phyloP scores from a whole-genome alignment of 306 rosid genomes.

The Herpetospermum pedunculosum region DNA sequence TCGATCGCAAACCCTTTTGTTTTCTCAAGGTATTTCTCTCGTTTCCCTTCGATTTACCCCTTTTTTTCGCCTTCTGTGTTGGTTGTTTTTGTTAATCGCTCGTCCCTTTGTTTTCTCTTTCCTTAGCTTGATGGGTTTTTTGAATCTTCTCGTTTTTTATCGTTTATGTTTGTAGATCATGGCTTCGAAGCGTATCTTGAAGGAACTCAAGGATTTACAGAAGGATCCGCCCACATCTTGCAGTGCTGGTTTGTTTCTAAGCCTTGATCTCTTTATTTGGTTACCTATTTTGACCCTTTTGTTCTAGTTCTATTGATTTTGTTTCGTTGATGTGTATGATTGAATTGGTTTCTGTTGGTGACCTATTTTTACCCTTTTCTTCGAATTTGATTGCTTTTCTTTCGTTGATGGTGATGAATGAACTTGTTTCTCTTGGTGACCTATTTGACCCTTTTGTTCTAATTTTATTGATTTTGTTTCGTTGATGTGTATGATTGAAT shows the following conservation, averaged over 20 bases:
- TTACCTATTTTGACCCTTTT: background rate
- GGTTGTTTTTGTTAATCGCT: background rate
- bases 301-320: background rate
- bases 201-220: conserved; percentile 72
- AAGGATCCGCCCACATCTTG: conserved; percentile 82
- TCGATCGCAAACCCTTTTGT: background rate
- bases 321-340: background rate
- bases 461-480: background rate
- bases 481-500: background rate
- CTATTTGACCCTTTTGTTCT: background rate
- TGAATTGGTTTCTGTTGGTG: background rate
- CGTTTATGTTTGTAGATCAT: conserved; percentile 12
- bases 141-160: background rate
- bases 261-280: background rate
- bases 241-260: conserved; percentile 42
- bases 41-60: background rate
- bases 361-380: background rate
- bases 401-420: background rate
- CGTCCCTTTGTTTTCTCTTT: background rate
- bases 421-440: background rate
- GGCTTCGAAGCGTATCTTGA: conserved; percentile 74
- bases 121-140: background rate
- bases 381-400: background rate
- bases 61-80: background rate
- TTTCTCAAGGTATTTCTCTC: background rate